Conservation (phyloP, 2,329 filamentous ascomycete genomes). For the Fusarium euwallaceae region DNA sequence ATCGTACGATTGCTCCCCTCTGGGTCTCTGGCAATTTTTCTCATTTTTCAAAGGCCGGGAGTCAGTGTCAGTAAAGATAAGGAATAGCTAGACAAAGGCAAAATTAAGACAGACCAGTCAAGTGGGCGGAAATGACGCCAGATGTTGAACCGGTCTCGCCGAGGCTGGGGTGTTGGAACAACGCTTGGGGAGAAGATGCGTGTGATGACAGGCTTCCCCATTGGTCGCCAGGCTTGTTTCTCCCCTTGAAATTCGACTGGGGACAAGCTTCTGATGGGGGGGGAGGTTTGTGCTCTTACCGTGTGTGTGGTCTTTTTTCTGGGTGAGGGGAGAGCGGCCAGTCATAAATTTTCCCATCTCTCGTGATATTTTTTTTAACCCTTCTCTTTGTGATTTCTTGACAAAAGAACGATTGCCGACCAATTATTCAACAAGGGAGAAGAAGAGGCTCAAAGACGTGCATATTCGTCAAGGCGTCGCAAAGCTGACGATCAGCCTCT, state of each 20-base stretch:
- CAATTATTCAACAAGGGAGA: not conserved
- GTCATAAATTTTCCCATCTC: conserved; percentile 17
- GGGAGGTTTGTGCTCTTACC: not conserved
- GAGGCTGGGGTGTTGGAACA: not conserved
- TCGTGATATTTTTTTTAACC: conserved; percentile 30
- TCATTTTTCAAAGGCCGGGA: not conserved
- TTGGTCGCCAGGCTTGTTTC: conserved; percentile 12
- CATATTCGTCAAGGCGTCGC: not conserved
- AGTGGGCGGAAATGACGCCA: conserved; percentile 2
- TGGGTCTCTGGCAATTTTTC: not conserved
- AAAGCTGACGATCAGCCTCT: not conserved
- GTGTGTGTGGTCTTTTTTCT: not conserved
- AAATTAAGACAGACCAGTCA: not conserved
- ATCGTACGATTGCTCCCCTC: conserved; percentile 44
- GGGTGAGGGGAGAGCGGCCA: not conserved
- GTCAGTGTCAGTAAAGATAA: not conserved
- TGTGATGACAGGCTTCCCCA: not conserved
- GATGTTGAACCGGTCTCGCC: not conserved
- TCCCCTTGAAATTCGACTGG: not conserved
- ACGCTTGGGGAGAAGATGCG: conserved; percentile 3
- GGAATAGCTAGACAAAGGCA: not conserved
- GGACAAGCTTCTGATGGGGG: not conserved
- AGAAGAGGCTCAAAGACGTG: not conserved
- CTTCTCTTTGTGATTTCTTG: not conserved
- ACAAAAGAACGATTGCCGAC: too few relatives aligned